Evolutionary conservation across 495 filamentous ascomycete genomes (phyloP), one percentile per base, ranked within the genome.

Genomic region (Aspergillus egyptiacus): DNA sequence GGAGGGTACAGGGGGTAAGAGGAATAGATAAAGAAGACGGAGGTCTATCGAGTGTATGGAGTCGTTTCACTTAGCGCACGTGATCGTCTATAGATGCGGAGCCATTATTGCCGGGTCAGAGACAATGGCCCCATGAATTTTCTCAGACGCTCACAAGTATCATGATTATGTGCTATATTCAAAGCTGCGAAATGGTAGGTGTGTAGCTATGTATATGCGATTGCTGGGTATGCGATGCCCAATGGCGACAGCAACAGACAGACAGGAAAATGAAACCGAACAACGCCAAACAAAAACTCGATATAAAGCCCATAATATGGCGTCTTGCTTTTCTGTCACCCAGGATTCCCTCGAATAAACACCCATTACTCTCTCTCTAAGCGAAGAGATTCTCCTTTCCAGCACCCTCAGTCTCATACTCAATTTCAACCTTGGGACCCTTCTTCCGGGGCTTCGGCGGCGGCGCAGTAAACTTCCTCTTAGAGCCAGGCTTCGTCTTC

Each of bases 361-460:
- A 53, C 31, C 39, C 40, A 9, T n/a, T 0, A 9, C n/a, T 22
- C 11, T 10, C n/a, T 6, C 10, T 31, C 57, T 60, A 75, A 36
- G 70, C 74, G 61, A 76, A 54, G 34, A 75, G 30, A 48, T 62
- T 66, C 45, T 79, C 73, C 57, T 70, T 73, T 34, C 65, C 67
- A 51, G 70, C 64, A 25, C 60, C 73, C 62, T 87, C 84, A 9
- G 74, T 76, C 57, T 87, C 84, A 51, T 85, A 83, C 67, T 89
- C 85, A 50, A 87, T 81, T 69, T 87, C 85, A 55, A 81, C 70
- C 42, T 73, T 73, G 33, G 79, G 72, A 24, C 72, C 73, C 71
- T 87, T 87, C 73, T 83, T 86, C 67, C 82, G 76, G 27, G 82
- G 74, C 64, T 81, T 79, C 32, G 69, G 55, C 51, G 75, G 75